These are phyloP conservation scores for Mycena sp. DNA, from an alignment of 1,284 basidiomycete genomes.

Conservation along the genomic window DNA sequence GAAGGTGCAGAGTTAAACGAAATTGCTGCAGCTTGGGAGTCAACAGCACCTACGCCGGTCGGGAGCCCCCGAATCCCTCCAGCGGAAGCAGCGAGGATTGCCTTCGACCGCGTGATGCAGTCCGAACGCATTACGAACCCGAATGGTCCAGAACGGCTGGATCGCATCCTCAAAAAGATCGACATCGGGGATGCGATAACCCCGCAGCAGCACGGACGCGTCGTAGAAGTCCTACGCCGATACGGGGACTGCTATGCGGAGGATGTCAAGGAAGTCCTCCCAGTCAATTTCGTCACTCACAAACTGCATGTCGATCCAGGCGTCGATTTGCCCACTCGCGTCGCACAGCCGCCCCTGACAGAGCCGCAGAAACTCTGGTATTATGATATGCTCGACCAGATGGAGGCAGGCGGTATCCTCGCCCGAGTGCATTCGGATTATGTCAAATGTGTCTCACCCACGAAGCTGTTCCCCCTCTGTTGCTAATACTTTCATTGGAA, in stretches of 20 bases:
- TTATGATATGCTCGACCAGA: conserved; percentile 40
- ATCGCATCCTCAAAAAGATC: background rate
- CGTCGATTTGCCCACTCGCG: conserved; percentile 32
- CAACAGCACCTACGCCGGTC: background rate
- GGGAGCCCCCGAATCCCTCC: too few relatives aligned
- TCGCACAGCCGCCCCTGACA: conserved; percentile 37
- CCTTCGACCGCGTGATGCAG: background rate
- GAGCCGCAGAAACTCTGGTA: conserved; percentile 41
- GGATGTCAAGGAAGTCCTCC: conserved; percentile 36
- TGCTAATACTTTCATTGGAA: too few relatives aligned
- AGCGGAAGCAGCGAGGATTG: too few relatives aligned
- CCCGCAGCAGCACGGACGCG: conserved; percentile 9
- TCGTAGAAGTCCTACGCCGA: conserved; percentile 19
- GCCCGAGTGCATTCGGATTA: background rate
- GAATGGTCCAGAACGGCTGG: background rate
- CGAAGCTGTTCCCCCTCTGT: too few relatives aligned
- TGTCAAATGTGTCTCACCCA: background rate
- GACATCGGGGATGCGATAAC: too few relatives aligned
- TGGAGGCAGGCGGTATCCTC: conserved; percentile 37
- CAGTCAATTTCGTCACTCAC: conserved; percentile 33
- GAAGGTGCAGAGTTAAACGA: background rate
- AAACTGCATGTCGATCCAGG: conserved; percentile 31
- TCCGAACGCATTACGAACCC: background rate
- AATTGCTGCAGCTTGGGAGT: background rate
- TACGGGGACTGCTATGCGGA: conserved; percentile 41